Conservation (phyloP, 257 asterid species). For the Jacaranda mimosifolia region DNA sequence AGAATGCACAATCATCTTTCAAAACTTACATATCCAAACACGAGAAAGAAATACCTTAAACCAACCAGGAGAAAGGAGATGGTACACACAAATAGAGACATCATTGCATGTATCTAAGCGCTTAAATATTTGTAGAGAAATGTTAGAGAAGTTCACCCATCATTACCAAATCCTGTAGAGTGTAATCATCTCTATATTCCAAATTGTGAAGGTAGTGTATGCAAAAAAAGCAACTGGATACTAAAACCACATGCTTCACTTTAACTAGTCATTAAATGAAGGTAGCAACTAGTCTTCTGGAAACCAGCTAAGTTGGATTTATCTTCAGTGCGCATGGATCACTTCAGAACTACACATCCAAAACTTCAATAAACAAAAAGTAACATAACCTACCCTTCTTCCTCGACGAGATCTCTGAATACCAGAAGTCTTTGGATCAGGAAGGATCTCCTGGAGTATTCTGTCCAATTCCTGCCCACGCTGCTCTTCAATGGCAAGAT, state of each 20-base stretch:
- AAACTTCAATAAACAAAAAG: constrained; percentile 14
- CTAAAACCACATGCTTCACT: neutral
- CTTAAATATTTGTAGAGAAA: neutral
- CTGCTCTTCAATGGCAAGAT: constrained; percentile 85
- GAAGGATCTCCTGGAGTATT: constrained; percentile 75
- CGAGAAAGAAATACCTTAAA: no score
- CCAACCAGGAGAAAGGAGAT: no score
- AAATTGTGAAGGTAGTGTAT: neutral
- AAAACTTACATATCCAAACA: no score
- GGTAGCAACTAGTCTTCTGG: neutral
- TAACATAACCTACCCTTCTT: constrained; percentile 67
- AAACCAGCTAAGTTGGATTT: neutral
- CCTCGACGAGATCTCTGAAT: constrained; percentile 63
- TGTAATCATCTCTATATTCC: neutral
- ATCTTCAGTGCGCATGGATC: constrained; percentile 11
- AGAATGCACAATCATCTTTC: no score
- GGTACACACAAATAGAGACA: no score
- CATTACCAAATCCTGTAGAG: neutral
- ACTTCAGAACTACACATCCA: constrained; percentile 8
- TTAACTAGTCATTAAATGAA: constrained; percentile 8
- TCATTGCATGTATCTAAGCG: no score
- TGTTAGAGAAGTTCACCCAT: neutral
- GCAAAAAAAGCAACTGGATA: no score
- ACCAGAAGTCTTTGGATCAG: constrained; percentile 57
- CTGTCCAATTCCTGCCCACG: constrained; percentile 79